phyloP scores from a whole-genome alignment of 305 asterid genomes.

The Fraxinus latifolia region DNA sequence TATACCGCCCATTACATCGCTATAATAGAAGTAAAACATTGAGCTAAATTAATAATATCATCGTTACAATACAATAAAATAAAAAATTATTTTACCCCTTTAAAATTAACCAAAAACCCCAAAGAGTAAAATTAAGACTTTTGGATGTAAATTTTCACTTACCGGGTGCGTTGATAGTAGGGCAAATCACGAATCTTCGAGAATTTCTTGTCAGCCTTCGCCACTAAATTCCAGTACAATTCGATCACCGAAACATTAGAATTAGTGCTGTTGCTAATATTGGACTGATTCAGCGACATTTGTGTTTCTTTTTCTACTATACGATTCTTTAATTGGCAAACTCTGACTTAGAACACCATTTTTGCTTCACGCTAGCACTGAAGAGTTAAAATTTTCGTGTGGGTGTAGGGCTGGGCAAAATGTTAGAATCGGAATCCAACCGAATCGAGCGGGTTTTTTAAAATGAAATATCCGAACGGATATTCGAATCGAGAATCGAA shows the following conservation, averaged over 20 bases:
- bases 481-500: too few relatives aligned
- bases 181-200: constrained; percentile 95
- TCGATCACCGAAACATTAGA: constrained; percentile 70
- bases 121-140: not conserved
- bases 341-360: not conserved
- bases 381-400: not conserved
- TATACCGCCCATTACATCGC: not conserved
- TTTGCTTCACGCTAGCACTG: not conserved
- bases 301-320: not conserved
- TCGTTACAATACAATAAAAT: not conserved
- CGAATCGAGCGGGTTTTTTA: too few relatives aligned
- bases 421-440: too few relatives aligned
- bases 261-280: constrained; percentile 24
- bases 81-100: not conserved
- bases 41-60: not conserved
- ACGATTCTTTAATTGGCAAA: not conserved
- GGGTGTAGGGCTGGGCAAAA: too few relatives aligned
- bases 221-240: constrained; percentile 83
- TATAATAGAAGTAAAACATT: not conserved
- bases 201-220: constrained; percentile 95
- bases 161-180: constrained; percentile 86
- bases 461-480: too few relatives aligned
- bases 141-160: constrained; percentile 1
- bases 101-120: not conserved
- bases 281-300: constrained; percentile 61